A percentile compares a stretch with the other conserved stretches of the same genome.
Conservation (phyloP, 1,139 yeast genomes). For the Hanseniaspora sp. region DNA sequence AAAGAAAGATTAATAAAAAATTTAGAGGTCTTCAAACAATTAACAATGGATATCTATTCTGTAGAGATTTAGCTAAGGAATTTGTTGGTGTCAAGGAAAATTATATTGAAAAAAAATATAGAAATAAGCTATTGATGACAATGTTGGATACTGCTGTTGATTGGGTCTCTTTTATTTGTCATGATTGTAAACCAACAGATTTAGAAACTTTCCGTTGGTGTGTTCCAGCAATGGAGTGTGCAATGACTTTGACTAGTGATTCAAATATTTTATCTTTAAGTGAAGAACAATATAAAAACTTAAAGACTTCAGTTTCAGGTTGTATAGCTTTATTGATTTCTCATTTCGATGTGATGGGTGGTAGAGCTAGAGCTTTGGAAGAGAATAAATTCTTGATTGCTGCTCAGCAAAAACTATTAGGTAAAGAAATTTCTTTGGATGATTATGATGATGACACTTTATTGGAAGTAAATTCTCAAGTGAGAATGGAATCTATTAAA, state of each 20-base stretch:
- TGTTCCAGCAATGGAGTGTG: slow-evolving; percentile 87
- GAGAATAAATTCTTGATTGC: slow-evolving; percentile 37
- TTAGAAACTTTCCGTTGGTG: slow-evolving; percentile 90
- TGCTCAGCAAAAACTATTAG: slow-evolving; percentile 31
- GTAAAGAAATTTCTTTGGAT: slow-evolving; percentile 31
- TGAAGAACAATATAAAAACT: slow-evolving; percentile 60
- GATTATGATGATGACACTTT: slow-evolving; percentile 34
- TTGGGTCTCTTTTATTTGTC: slow-evolving; percentile 88
- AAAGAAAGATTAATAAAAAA: slow-evolving; percentile 39
- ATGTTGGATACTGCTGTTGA: slow-evolving; percentile 69
- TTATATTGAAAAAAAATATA: slow-evolving; percentile 38
- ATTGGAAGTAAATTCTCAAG: slow-evolving; percentile 29
- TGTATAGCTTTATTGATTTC: slow-evolving; percentile 89
- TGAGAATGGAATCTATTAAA: slow-evolving; percentile 30
- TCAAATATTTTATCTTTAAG: slow-evolving; percentile 72
- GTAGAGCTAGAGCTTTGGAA: slow-evolving; percentile 71
- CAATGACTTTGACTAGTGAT: slow-evolving; percentile 90
- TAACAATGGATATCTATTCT: slow-evolving; percentile 66
- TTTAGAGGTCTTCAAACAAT: slow-evolving; percentile 62
- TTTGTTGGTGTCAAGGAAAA: slow-evolving; percentile 43
- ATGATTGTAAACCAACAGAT: slow-evolving; percentile 89
- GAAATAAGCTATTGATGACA: slow-evolving; percentile 55
- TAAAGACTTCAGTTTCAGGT: slow-evolving; percentile 80
- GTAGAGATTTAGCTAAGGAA: slow-evolving; percentile 73
- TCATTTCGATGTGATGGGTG: slow-evolving; percentile 97